These are phyloP conservation scores for Heliocybe sulcata DNA, from an alignment of 1,284 basidiomycete genomes.

Conservation along the genomic window DNA sequence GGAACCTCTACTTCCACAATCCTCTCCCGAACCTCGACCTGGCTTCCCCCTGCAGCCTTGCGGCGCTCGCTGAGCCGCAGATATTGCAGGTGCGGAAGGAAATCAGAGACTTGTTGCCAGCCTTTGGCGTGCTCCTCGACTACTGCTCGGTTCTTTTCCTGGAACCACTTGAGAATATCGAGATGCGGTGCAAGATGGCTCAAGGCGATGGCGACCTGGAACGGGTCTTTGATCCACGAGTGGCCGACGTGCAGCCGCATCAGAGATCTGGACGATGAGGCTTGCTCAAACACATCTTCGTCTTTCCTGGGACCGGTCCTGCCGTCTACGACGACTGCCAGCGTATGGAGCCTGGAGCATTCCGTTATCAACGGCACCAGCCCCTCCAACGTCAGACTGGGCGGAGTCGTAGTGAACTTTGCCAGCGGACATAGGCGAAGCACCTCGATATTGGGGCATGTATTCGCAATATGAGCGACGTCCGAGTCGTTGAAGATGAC, in stretches of 20 bases:
- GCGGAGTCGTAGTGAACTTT: conserved; percentile 49
- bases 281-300: conserved; percentile 31
- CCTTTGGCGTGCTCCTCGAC: conserved; percentile 55
- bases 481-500: conserved; percentile 55
- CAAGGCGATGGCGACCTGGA: conserved; percentile 60
- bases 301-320: background rate
- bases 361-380: conserved; percentile 46
- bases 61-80: conserved; percentile 54
- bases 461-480: conserved; percentile 44
- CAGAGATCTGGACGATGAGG: conserved; percentile 44
- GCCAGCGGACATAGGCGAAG: conserved; percentile 59
- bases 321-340: conserved; percentile 59
- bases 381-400: conserved; percentile 50
- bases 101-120: conserved; percentile 63
- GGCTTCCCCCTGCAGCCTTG: conserved; percentile 24
- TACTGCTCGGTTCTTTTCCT: conserved; percentile 66
- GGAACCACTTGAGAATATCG: conserved; percentile 64
- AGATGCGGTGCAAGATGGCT: conserved; percentile 69
- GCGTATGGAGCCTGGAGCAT: conserved; percentile 55
- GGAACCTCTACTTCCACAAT: conserved; percentile 8
- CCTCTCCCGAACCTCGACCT: background rate
- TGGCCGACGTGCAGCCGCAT: conserved; percentile 65
- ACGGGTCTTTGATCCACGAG: conserved; percentile 60
- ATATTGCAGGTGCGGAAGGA: conserved; percentile 60
- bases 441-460: conserved; percentile 60